These are phyloP conservation scores for Phytopythium sindhum DNA, from an alignment of 352 stramenopile species.

Conservation along the genomic window DNA sequence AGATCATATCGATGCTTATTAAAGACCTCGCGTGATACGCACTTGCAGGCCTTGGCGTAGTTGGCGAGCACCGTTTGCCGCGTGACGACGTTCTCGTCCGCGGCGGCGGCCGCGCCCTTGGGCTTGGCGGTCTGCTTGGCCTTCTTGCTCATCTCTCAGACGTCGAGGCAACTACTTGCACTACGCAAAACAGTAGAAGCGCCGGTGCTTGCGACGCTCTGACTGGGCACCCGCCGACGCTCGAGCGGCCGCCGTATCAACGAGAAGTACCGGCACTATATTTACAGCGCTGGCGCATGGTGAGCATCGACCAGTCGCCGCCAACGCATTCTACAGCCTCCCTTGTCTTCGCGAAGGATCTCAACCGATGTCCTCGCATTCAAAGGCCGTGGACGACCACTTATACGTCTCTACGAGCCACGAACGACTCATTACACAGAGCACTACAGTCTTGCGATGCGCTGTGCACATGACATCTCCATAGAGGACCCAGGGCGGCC, in stretches of 20 bases:
- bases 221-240: not conserved
- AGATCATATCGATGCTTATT: too few species aligned
- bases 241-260: too few species aligned
- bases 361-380: not conserved
- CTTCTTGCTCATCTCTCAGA: slow-evolving; percentile 55
- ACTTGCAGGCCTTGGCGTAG: slow-evolving; percentile 83
- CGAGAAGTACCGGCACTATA: too few species aligned
- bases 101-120: slow-evolving; percentile 48
- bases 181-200: not conserved
- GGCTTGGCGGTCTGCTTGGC: slow-evolving; percentile 26
- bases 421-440: not conserved
- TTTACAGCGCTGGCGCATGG: not conserved
- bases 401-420: not conserved
- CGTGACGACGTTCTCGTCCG: slow-evolving; percentile 67
- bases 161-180: not conserved
- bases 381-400: not conserved
- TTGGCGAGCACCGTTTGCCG: slow-evolving; percentile 55
- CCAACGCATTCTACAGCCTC: not conserved
- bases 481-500: not conserved
- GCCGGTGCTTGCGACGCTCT: not conserved
- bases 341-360: not conserved
- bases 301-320: not conserved
- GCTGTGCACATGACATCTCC: too few species aligned
- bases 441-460: not conserved
- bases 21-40: too few species aligned